Evolutionary conservation across 202 grass and related monocot species (phyloP).

Genomic region (Miscanthus sacchariflorus): DNA sequence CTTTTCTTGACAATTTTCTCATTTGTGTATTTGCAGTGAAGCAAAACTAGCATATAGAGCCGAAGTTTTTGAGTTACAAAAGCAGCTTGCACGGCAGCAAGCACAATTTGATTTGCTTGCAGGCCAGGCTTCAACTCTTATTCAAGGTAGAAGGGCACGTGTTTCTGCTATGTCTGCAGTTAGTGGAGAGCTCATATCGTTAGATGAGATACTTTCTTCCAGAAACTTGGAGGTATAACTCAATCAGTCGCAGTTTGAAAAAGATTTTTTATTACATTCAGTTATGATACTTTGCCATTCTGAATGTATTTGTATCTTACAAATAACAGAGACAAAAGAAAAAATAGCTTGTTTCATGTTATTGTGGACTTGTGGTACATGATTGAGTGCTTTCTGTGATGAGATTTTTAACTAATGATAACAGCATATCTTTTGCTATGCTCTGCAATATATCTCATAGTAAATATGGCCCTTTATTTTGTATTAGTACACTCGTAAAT

Average conservation of each 20-base stretch:
- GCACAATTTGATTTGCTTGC: conserved; percentile 92
- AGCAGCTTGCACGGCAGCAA: conserved; percentile 83
- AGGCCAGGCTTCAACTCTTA: conserved; percentile 90
- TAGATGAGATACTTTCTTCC: conserved; percentile 90
- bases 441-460: conserved; percentile 10
- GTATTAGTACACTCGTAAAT: background rate
- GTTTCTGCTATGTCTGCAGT: conserved; percentile 79
- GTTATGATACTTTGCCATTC: conserved; percentile 20
- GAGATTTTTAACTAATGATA: background rate
- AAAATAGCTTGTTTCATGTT: background rate
- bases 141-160: conserved; percentile 89
- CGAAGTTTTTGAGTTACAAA: conserved; percentile 93
- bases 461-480: background rate
- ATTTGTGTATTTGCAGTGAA: conserved; percentile 60
- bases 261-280: background rate
- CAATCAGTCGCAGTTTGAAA: conserved; percentile 26
- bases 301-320: background rate
- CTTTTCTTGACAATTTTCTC: conserved; percentile 31
- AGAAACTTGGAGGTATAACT: conserved; percentile 83
- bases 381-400: background rate
- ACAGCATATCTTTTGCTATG: background rate
- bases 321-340: background rate
- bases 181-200: conserved; percentile 69
- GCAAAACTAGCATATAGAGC: conserved; percentile 89
- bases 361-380: background rate